Conservation (phyloP, 192 early-diverging fungal genomes). For the Phlyctochytrium planicorne region DNA sequence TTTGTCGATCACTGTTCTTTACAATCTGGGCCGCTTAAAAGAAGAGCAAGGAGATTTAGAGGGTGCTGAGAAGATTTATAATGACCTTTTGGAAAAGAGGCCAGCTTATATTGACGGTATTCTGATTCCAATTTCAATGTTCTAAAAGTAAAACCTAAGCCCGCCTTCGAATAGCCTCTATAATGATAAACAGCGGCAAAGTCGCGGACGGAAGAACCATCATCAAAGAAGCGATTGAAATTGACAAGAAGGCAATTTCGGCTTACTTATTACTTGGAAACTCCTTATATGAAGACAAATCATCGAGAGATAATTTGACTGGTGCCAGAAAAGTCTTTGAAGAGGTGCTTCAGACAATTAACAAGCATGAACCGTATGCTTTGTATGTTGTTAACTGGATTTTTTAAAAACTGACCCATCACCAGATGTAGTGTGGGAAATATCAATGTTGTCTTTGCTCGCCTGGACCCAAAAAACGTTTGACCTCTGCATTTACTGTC, state of each 20-base stretch:
- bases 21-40: constrained; percentile 62
- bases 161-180: constrained; percentile 72
- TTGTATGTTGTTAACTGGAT: constrained; percentile 29
- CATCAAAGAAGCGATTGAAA: constrained; percentile 61
- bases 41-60: constrained; percentile 37
- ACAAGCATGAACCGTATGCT: constrained; percentile 77
- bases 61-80: constrained; percentile 68
- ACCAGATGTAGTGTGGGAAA: constrained; percentile 73
- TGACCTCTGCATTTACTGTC: background rate
- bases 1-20: constrained; percentile 55
- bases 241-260: constrained; percentile 58
- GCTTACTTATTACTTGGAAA: constrained; percentile 75
- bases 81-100: constrained; percentile 56
- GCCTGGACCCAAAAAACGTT: constrained; percentile 35
- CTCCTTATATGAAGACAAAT: constrained; percentile 57
- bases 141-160: constrained; percentile 39
- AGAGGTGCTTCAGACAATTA: constrained; percentile 71
- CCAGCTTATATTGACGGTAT: constrained; percentile 72
- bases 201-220: constrained; percentile 58
- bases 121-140: constrained; percentile 9
- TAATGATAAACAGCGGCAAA: constrained; percentile 55
- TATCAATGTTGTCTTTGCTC: constrained; percentile 67
- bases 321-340: constrained; percentile 74
- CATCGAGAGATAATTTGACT: constrained; percentile 16
- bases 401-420: background rate